phyloP scores from a whole-genome alignment of 2,329 filamentous ascomycete genomes.

The Botrytis aclada region DNA sequence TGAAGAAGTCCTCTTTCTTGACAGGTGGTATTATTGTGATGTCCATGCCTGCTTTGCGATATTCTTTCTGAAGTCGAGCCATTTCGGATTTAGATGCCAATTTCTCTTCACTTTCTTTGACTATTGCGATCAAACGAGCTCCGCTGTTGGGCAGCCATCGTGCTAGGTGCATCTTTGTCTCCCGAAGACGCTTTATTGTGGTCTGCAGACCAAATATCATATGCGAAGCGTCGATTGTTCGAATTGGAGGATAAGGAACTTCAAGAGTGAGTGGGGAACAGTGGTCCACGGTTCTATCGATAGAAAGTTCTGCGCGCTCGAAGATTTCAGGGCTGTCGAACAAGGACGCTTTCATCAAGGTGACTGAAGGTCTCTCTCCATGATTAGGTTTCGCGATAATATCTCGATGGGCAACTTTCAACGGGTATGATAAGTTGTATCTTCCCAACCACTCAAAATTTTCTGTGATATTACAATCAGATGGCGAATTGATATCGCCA shows the following conservation, averaged over 20 bases:
- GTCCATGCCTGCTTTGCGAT: constrained; percentile 31
- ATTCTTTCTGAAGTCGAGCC: constrained; percentile 30
- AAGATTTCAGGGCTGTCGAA: constrained; percentile 29
- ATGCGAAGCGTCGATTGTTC: constrained; percentile 48
- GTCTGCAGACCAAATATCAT: constrained; percentile 46
- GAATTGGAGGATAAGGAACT: constrained; percentile 25
- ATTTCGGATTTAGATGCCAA: constrained; percentile 31
- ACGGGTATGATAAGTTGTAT: constrained; percentile 34
- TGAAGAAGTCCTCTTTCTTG: constrained; percentile 27
- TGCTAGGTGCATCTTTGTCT: constrained; percentile 34
- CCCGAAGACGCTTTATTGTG: constrained; percentile 33
- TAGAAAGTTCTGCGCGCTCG: constrained; percentile 27
- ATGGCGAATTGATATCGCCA: background rate
- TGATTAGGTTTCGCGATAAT: constrained; percentile 27
- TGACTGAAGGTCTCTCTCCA: constrained; percentile 28
- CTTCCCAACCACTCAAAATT: constrained; percentile 9
- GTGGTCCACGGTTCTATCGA: constrained; percentile 22
- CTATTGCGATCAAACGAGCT: constrained; percentile 34
- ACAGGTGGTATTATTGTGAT: constrained; percentile 34
- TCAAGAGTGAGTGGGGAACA: constrained; percentile 33
- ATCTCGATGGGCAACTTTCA: constrained; percentile 34
- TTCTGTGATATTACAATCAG: background rate
- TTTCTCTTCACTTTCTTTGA: constrained; percentile 34
- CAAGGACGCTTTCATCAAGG: constrained; percentile 31
- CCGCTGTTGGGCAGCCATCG: constrained; percentile 36